Conservation (phyloP, 2,329 filamentous ascomycete species). For the Penicillium sp. region DNA sequence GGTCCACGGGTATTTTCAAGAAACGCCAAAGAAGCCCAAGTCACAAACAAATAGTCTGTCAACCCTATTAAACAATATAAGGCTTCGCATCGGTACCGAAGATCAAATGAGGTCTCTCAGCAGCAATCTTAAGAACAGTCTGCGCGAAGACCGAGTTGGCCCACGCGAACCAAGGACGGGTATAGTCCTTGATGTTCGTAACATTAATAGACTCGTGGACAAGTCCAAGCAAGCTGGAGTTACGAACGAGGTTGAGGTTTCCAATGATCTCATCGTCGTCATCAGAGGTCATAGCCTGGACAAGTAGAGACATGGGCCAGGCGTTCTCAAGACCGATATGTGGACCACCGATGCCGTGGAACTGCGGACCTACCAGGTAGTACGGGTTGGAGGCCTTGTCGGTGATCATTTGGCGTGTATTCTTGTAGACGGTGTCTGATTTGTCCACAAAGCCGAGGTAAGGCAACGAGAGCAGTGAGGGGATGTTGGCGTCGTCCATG, state of each 20-base stretch:
- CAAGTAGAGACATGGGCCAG: slow-evolving; percentile 93
- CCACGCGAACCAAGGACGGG: slow-evolving; percentile 95
- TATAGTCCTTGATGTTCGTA: slow-evolving; percentile 66
- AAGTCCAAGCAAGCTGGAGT: slow-evolving; percentile 71
- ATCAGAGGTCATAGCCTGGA: slow-evolving; percentile 85
- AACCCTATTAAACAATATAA: slow-evolving; percentile 20
- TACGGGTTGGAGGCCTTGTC: slow-evolving; percentile 80
- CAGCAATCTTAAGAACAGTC: slow-evolving; percentile 84
- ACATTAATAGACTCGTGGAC: slow-evolving; percentile 93
- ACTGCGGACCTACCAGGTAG: slow-evolving; percentile 71
- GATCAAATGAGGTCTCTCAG: slow-evolving; percentile 81
- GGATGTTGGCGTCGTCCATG: slow-evolving; percentile 66
- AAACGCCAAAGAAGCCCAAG: neutral
- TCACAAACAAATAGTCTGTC: neutral
- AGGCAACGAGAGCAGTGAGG: slow-evolving; percentile 60
- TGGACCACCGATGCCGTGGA: slow-evolving; percentile 83
- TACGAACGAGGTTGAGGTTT: slow-evolving; percentile 70
- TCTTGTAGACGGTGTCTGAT: slow-evolving; percentile 72
- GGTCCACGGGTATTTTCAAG: neutral
- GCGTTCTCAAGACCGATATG: slow-evolving; percentile 80
- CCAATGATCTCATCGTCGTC: slow-evolving; percentile 75
- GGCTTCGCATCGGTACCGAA: slow-evolving; percentile 60
- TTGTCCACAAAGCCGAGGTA: slow-evolving; percentile 56
- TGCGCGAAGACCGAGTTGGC: slow-evolving; percentile 95
- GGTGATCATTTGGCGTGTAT: slow-evolving; percentile 81